Base-by-base conservation (phyloP, 2,329 filamentous ascomycete species). In the Sclerotinia spermophila region DNA sequence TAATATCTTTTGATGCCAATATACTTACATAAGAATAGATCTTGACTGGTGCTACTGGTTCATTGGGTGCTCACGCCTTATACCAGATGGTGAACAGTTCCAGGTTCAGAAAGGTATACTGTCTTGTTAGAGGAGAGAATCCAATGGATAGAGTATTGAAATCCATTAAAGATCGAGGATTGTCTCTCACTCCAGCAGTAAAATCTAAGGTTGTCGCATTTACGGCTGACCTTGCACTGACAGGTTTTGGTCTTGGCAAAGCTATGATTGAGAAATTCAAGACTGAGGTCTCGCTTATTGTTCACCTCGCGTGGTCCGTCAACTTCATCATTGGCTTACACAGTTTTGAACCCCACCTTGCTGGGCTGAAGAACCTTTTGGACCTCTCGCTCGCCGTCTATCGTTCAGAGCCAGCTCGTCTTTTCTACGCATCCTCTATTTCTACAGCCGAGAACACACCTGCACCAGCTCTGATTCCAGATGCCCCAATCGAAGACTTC, bases 41-140 rank as follows among this genome's bases (percentile, higher is more conserved):
- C 1, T 78, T 92, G 5, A 92, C 89, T 0, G 90, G 90, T 2
- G 85, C 86, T 0, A 92, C 90, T 0, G 90, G 90, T 1, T 89
- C 88, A 2, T 81, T 92, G 0, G 90, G 90, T 1, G 83, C 86
- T 0, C 88, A 90, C 73, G 80, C 90, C 1, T 82, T 88, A 2
- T 84, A 85, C 5, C 84, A 87, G n/a, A 83, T 92, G 21, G 84
- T 86, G 2, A 81, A 83, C 2, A 82, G 86, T n/a, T 83, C 86
- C 17, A 85, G 86, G 30, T 82, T 92, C 44, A 79, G 81, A 44
- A 80, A 79, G 10, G 79, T 89, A 1, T 87, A 85, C 80, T 84
- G 84, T 69, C 81, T 88, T 2, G 83, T 87, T 7, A 82, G 86
- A 44, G 84, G 84, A 10, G 72, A 75, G 33, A 58, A 73, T 6